phyloP scores from a whole-genome alignment of 176 grass and related monocot genomes.

The Raddia guianensis region DNA sequence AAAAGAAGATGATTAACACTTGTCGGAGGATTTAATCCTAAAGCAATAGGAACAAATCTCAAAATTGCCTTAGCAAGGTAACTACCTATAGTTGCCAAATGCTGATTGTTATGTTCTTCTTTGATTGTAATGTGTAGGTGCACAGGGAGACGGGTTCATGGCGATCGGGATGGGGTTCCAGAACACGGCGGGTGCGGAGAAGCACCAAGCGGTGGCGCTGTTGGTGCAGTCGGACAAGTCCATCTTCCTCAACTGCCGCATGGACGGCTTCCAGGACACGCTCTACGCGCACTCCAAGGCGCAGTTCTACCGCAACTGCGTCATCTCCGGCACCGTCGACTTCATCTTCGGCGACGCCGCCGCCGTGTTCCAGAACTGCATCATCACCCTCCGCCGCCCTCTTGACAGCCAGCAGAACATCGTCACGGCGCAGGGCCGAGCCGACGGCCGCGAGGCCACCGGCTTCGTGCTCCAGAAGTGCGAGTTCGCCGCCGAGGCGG shows the following conservation, averaged over 20 bases:
- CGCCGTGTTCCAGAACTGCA: slow-evolving; percentile 88
- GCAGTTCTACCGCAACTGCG: slow-evolving; percentile 91
- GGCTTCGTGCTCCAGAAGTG: slow-evolving; percentile 92
- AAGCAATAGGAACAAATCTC: too few relatives aligned
- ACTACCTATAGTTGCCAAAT: too few relatives aligned
- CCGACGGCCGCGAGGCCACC: slow-evolving; percentile 64
- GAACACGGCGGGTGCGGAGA: slow-evolving; percentile 80
- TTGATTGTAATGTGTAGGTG: slow-evolving; percentile 35
- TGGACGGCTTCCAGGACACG: slow-evolving; percentile 97
- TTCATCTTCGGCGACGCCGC: slow-evolving; percentile 93
- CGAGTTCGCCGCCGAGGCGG: slow-evolving; percentile 56
- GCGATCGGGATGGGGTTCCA: slow-evolving; percentile 77
- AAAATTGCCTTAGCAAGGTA: too few relatives aligned
- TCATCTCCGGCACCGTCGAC: slow-evolving; percentile 81
- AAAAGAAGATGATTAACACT: too few relatives aligned
- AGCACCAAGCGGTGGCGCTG: slow-evolving; percentile 92
- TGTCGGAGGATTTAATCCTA: too few relatives aligned
- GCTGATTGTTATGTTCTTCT: neutral
- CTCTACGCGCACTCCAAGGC: slow-evolving; percentile 81
- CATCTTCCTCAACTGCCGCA: slow-evolving; percentile 86
- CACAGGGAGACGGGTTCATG: slow-evolving; percentile 76
- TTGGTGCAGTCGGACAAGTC: slow-evolving; percentile 70
- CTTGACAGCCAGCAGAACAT: slow-evolving; percentile 92
- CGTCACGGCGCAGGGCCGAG: slow-evolving; percentile 82
- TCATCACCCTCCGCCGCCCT: slow-evolving; percentile 65